A percentile compares a stretch with the other conserved stretches of the same genome.
phyloP scores from a whole-genome alignment of 2,329 filamentous ascomycete species.

The Rasamsonia emersonii region DNA sequence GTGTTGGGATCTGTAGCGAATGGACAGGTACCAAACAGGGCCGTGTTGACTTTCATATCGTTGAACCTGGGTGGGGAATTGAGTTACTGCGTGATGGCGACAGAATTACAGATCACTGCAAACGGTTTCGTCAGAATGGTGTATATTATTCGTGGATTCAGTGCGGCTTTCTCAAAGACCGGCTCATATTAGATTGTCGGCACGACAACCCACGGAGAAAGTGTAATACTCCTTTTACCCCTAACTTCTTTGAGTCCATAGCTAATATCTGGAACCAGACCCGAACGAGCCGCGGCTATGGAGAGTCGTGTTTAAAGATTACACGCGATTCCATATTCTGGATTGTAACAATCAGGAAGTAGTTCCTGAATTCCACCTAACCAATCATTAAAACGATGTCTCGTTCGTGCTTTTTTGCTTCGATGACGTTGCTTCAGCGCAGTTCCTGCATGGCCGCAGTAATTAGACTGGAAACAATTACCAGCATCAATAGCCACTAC shows the following conservation, averaged over 20 bases:
- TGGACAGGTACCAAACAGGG: slow-evolving; percentile 2
- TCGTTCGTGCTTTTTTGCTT: no score
- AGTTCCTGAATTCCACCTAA: not conserved
- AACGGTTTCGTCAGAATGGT: slow-evolving; percentile 1
- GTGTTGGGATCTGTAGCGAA: slow-evolving; percentile 3
- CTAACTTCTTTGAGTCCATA: not conserved
- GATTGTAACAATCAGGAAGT: slow-evolving; percentile 3
- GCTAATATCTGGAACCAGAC: slow-evolving; percentile 3
- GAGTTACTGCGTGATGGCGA: slow-evolving; percentile 3
- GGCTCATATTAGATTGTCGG: slow-evolving; percentile 4
- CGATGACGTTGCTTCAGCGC: no score
- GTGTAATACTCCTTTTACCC: slow-evolving; percentile 1
- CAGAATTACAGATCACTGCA: slow-evolving; percentile 2
- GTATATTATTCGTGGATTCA: slow-evolving; percentile 4
- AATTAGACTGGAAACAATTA: no score
- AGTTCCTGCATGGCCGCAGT: no score
- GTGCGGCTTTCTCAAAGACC: slow-evolving; percentile 1
- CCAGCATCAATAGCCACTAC: no score
- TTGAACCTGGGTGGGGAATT: slow-evolving; percentile 3
- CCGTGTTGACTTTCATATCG: slow-evolving; percentile 3
- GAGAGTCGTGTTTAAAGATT: slow-evolving; percentile 3
- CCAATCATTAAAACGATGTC: not conserved
- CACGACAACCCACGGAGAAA: slow-evolving; percentile 1
- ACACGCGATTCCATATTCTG: slow-evolving; percentile 2
- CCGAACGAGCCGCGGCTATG: not conserved